A percentile compares a stretch with the other conserved stretches of the same genome.
Conservation (phyloP, 2,329 filamentous ascomycete genomes). For the Alternaria infectoria region DNA sequence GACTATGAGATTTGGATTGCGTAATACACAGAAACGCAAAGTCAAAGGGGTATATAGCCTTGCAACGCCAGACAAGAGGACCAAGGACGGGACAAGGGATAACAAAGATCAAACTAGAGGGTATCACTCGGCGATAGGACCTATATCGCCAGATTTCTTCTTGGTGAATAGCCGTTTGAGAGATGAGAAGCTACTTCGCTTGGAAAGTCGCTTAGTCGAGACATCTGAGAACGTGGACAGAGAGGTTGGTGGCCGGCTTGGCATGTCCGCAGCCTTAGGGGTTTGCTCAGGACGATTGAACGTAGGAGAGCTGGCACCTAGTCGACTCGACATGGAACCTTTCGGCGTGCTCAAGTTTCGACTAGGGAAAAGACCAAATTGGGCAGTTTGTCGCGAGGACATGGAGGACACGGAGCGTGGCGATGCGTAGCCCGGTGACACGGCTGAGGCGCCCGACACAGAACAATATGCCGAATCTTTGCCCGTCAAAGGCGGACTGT, state of each 20-base stretch:
- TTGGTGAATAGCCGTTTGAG: slow-evolving; percentile 46
- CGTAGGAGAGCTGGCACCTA: slow-evolving; percentile 34
- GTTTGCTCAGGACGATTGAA: slow-evolving; percentile 15
- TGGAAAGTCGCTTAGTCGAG: slow-evolving; percentile 33
- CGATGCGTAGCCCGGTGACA: slow-evolving; percentile 33
- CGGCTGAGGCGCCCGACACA: slow-evolving; percentile 42
- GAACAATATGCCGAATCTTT: slow-evolving; percentile 51
- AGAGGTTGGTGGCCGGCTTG: slow-evolving; percentile 38
- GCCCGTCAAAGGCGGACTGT: slow-evolving; percentile 42
- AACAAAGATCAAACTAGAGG: slow-evolving; percentile 5
- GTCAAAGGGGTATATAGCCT: slow-evolving; percentile 43
- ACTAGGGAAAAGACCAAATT: slow-evolving; percentile 46
- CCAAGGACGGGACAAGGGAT: slow-evolving; percentile 24
- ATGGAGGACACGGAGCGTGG: slow-evolving; percentile 40
- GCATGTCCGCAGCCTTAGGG: slow-evolving; percentile 22
- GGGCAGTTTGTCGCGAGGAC: slow-evolving; percentile 39
- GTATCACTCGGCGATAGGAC: slow-evolving; percentile 43
- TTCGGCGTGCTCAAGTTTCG: slow-evolving; percentile 41
- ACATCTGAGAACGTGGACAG: slow-evolving; percentile 32
- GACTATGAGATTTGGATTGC: slow-evolving; percentile 7
- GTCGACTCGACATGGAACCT: slow-evolving; percentile 36
- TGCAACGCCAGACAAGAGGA: slow-evolving; percentile 31
- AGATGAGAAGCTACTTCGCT: slow-evolving; percentile 44
- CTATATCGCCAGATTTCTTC: slow-evolving; percentile 40
- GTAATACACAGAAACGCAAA: slow-evolving; percentile 14